Conservation (phyloP, 2,329 filamentous ascomycete genomes). For the Talaromyces amestolkiae region DNA sequence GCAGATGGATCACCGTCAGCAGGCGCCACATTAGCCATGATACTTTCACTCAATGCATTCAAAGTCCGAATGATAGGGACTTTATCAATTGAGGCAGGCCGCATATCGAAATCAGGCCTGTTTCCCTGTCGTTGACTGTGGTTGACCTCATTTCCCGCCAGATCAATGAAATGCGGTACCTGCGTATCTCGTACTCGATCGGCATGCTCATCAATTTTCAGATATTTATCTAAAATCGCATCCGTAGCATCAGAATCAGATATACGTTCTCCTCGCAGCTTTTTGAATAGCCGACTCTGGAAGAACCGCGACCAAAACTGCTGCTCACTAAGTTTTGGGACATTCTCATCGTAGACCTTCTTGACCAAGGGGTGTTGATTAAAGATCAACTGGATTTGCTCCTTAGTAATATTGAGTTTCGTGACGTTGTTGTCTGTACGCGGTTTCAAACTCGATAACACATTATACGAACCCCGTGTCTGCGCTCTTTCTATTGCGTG, state of each 20-base stretch:
- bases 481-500: constrained; percentile 88
- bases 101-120: constrained; percentile 84
- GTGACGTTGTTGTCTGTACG: constrained; percentile 70
- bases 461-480: constrained; percentile 86
- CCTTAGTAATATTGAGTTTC: constrained; percentile 80
- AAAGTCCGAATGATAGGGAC: constrained; percentile 85
- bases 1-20: constrained; percentile 67
- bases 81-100: constrained; percentile 69
- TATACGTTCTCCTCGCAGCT: constrained; percentile 83
- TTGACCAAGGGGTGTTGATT: constrained; percentile 88
- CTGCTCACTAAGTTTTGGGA: constrained; percentile 72
- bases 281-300: constrained; percentile 83
- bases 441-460: constrained; percentile 84
- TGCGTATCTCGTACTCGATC: constrained; percentile 54
- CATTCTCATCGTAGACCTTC: constrained; percentile 87
- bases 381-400: constrained; percentile 92
- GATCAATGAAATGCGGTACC: constrained; percentile 84
- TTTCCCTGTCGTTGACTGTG: constrained; percentile 86
- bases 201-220: constrained; percentile 66
- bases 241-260: constrained; percentile 74
- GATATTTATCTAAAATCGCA: constrained; percentile 79
- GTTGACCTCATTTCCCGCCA: constrained; percentile 93
- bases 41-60: constrained; percentile 88
- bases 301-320: constrained; percentile 97
- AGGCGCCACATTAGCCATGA: constrained; percentile 82